These are phyloP conservation scores for Crucibulum cyathiforme DNA, from an alignment of 1,284 basidiomycete species.

Conservation along the genomic window DNA sequence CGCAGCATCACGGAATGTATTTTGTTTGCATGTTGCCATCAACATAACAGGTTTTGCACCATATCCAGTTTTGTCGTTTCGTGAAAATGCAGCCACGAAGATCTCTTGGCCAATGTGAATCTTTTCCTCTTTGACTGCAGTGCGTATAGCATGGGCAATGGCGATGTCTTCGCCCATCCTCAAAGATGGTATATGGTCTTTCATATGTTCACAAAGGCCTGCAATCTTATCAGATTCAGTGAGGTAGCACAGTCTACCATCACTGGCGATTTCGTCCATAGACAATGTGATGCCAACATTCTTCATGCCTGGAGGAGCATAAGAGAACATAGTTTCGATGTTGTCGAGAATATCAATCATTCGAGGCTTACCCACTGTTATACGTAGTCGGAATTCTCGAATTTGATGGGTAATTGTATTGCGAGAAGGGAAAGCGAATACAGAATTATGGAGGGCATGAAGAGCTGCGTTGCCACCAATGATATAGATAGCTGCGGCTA, in stretches of 20 bases:
- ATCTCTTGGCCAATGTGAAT: constrained; percentile 17
- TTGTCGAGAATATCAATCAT: constrained; percentile 17
- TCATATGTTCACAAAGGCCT: constrained; percentile 17
- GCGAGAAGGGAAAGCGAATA: constrained; percentile 14
- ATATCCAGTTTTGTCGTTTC: constrained; percentile 11
- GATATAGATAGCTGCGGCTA: constrained; percentile 19
- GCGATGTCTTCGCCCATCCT: constrained; percentile 16
- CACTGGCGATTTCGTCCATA: constrained; percentile 20
- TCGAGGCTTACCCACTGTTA: constrained; percentile 8
- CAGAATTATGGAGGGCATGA: constrained; percentile 19
- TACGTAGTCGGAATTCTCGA: constrained; percentile 7
- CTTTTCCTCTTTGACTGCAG: constrained; percentile 9
- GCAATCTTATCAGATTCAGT: constrained; percentile 13
- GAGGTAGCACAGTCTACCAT: constrained; percentile 14
- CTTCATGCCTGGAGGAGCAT: not conserved
- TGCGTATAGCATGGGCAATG: constrained; percentile 1
- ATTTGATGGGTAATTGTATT: constrained; percentile 8
- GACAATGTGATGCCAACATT: constrained; percentile 9
- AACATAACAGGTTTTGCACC: constrained; percentile 16
- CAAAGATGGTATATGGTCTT: constrained; percentile 3
- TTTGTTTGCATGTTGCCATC: constrained; percentile 19
- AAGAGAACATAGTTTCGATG: constrained; percentile 16
- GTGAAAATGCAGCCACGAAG: constrained; percentile 11
- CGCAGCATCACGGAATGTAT: constrained; percentile 5
- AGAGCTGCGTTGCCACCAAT: constrained; percentile 21